Base-by-base conservation (phyloP, 257 asterid species). In the Solanum raphanifolium region DNA sequence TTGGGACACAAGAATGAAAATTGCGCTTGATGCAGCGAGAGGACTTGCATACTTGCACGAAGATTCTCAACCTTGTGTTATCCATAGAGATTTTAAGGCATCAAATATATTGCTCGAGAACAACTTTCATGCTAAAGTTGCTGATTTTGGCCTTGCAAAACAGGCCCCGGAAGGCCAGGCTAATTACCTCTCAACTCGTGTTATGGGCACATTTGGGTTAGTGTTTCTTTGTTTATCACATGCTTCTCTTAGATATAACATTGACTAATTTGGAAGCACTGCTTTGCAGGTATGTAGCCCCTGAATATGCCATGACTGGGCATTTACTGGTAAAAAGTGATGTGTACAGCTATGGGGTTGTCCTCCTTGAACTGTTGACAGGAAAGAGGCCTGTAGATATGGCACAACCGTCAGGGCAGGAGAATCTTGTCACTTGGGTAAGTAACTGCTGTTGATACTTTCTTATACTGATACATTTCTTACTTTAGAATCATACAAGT, bases 181-280 rank as follows among this genome's bases (percentile, higher is more conserved):
- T 69, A 97, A 94, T 90, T 94, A 94, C 91, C 93, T 97, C 87
- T 94, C 99, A 55, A 95, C 99, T 88, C 99, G 99, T 88, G 99
- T 97, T 65, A 97, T 97, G 99, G 99, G 99, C 87, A 95, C 99
- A 90, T 97, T 97, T 85, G 99, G 99, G 99, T 95, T 83, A 90
- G 98, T 46, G 69, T 93, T 71, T 87, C 85, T 69, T 85, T 60
- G 55, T 60, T 60, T 46, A 86, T 46, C 16, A 21, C 36, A 62
- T 83, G 62, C 87, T 46, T 27, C 82, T 71, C 35, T 65, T 25
- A 39, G 66, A 48, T 7, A 32, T 38, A 5, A 6, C 74, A 72
- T 86, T 74, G 86, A 9, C 73, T 87, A 58, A 81, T 85, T 55
- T 87, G 62, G 89, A 88, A 55, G 65, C 69, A 87, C 74, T 76